A percentile compares a stretch with the other conserved stretches of the same genome.
phyloP scores from a whole-genome alignment of 2,329 filamentous ascomycete species.

The Paraphaeosphaeria minitans region DNA sequence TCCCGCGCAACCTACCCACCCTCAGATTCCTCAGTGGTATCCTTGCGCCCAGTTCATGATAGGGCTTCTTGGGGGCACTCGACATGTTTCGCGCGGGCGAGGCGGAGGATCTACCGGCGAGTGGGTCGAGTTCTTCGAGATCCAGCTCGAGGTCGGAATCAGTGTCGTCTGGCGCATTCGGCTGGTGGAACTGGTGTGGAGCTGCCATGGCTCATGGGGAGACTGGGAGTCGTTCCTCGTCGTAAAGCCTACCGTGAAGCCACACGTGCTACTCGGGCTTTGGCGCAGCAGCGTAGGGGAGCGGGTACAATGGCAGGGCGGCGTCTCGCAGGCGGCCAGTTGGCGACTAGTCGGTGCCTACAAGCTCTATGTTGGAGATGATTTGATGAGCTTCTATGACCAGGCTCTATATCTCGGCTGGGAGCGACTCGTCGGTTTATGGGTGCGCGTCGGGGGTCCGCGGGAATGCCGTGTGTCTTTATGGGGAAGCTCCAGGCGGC shows the following conservation, averaged over 20 bases:
- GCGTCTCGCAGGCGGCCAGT: background rate
- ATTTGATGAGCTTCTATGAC: background rate
- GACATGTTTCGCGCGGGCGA: conserved; percentile 36
- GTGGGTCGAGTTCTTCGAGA: conserved; percentile 77
- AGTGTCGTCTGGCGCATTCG: conserved; percentile 65
- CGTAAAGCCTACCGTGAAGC: background rate
- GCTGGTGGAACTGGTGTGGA: conserved; percentile 53
- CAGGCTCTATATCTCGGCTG: background rate
- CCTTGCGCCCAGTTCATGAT: conserved; percentile 53
- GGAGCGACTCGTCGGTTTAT: conserved; percentile 9
- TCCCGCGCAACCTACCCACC: conserved; percentile 52
- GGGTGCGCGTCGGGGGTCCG: conserved; percentile 27
- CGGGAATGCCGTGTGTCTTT: conserved; percentile 16
- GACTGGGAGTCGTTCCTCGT: background rate
- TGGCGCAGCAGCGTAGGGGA: background rate
- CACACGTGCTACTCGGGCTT: background rate
- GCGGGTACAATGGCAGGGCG: background rate
- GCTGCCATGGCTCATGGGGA: conserved; percentile 52
- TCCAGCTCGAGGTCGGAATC: conserved; percentile 81
- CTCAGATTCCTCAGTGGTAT: conserved; percentile 73
- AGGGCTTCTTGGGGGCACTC: conserved; percentile 38
- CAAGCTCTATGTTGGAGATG: background rate
- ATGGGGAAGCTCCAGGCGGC: conserved; percentile 19
- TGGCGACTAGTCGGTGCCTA: background rate
- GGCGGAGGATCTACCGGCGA: conserved; percentile 27